Evolutionary conservation across 495 filamentous ascomycete genomes (phyloP), one percentile per base, ranked within the genome.

Genomic region (Penicillium argentinense): DNA sequence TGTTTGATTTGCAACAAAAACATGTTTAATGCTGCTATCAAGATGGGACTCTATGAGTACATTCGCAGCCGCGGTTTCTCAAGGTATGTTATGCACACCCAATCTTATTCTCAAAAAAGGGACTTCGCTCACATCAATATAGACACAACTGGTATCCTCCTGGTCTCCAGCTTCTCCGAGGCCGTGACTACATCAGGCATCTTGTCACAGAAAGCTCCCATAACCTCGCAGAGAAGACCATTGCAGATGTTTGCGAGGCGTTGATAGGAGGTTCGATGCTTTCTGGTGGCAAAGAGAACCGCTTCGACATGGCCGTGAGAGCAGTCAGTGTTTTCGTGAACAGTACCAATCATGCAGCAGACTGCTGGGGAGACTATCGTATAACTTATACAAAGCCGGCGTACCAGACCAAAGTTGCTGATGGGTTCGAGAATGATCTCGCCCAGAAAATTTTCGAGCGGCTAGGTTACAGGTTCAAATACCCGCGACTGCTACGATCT

Each of bases 171-270:
- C 69, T 86, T 16, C 66, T 85, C 1, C 61, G 76, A 42, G 86
- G 85, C 5, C 86, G 83, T 44, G 77, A 82, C 12, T 64, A 68
- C 16, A 74, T 73, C 4, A 83, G 77, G 13, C 78, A 72, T 43
- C 72, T 75, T 17, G 64, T 66, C 17, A 75, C 71, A 5, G 69
- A 79, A 45, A 60, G 65, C 17, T 76, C 70, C 16, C 92, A 97
- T 56, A 59, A 68, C 0, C 79, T 98, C 5, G 87, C 81, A 3
- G 87, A 96, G 59, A 98, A 98, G 67, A 84, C 88, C 3, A 86
- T 96, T 61, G 93, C 93, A n/a, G 93, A 98, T 69, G 91, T 98
- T 14, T 96, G 89, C 47, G 93, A 98, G 64, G 93, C 93, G 3
- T 60, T 97, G 51, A 97, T 98, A 42, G 93, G 91, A 12, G 93